Evolutionary conservation across 1,139 yeast genomes (phyloP), one percentile per base, ranked within the genome.

Genomic region (Zygosaccharomyces pseudobailii): DNA sequence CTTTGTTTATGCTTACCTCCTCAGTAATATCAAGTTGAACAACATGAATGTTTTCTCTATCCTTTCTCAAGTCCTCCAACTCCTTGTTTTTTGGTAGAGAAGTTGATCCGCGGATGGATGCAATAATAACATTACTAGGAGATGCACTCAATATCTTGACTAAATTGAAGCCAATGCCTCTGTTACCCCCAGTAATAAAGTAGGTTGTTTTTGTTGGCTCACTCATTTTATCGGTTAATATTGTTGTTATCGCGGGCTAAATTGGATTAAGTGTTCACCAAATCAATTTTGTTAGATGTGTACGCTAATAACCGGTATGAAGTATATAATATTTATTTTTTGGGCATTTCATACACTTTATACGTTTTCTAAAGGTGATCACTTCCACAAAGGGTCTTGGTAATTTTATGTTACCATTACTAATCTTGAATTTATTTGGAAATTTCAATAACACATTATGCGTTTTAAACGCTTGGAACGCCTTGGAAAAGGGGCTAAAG

Each of bases 101-200:
- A 19, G 24, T n/a, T 13, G 31, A 9, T 7, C 43, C 38, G 30
- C 43, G 43, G 23, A 6, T 8, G 4, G 43, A 34, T 6, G 43
- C 33, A 10, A 41, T 41, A 20, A 41, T 35, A 17, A 24, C 21
- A 33, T 41, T 41, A 5, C 10, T 13, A 5, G 43, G 36, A 9
- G 43, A 33, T 9, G 38, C 19, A 25, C 43, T 41, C 21, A 41
- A 23, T 19, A 21, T 41, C 21, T 41, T 41, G 24, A 41, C 38
- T 24, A 41, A 22, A 23, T 17, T 41, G 28, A 41, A 41, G 4
- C 43, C 43, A 9, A 40, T 40, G 6, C 38, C 43, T 7, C 38
- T 20, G 21, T 33, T 40, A 13, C 43, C 43, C 13, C 38, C 43
- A 3, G 38, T 40, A 33, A 40, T 40, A 13, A 40, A 40, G 20